Percentiles rank a stretch among this genome's conserved stretches.
phyloP scores from a whole-genome alignment of 441 rosid genomes.

The Omphalea diandra region DNA sequence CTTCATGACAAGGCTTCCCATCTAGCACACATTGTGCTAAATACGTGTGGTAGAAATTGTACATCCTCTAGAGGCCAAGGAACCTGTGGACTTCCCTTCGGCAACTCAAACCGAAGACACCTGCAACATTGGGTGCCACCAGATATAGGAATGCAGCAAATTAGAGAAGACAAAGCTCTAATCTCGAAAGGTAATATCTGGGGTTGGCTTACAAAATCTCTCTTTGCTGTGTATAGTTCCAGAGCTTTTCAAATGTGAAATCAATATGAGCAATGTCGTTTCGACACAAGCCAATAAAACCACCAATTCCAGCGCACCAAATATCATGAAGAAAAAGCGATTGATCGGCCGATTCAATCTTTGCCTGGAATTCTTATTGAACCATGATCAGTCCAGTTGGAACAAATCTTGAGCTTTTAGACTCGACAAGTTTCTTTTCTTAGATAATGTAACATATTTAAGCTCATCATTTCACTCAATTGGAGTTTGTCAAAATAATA shows the following conservation, averaged over 20 bases:
- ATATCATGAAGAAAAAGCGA: not conserved
- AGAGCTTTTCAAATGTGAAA: not conserved
- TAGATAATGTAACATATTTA: too few relatives aligned
- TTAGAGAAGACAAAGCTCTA: not conserved
- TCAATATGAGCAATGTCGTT: not conserved
- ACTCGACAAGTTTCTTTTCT: too few relatives aligned
- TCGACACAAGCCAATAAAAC: not conserved
- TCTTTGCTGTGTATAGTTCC: not conserved
- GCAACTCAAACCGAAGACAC: slow-evolving; percentile 15
- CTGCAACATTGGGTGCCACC: slow-evolving; percentile 20
- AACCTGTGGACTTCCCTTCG: slow-evolving; percentile 7
- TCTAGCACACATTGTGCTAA: not conserved
- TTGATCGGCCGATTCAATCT: not conserved
- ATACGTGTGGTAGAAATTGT: slow-evolving; percentile 16
- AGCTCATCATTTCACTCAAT: not conserved
- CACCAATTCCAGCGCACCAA: slow-evolving; percentile 9
- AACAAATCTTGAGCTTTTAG: too few relatives aligned
- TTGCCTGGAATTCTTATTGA: too few relatives aligned
- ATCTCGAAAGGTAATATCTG: not conserved
- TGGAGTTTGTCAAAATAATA: not conserved
- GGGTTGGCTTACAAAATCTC: slow-evolving; percentile 3
- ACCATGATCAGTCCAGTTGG: too few relatives aligned
- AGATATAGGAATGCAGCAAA: too few relatives aligned
- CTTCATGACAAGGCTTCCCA: too few relatives aligned
- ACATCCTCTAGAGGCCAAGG: slow-evolving; percentile 27